A percentile compares a stretch with the other conserved stretches of the same genome.
Evolutionary conservation across 1,284 basidiomycete species (phyloP).

Genomic region (Heimioporus retisporus): DNA sequence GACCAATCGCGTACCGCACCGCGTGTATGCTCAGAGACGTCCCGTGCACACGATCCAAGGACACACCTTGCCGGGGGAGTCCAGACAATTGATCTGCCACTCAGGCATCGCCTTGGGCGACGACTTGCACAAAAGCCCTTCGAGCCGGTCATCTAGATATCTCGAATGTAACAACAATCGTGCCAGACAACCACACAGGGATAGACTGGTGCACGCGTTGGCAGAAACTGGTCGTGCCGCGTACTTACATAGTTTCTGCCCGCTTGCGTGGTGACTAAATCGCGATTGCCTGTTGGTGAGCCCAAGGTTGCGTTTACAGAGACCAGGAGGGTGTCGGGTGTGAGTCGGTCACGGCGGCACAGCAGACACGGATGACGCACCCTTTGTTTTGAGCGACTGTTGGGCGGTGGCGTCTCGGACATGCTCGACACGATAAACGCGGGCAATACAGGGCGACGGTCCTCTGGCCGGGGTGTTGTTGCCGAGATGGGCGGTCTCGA

Average conservation of each 20-base stretch:
- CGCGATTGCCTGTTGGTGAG: conserved; percentile 30
- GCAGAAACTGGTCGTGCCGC: conserved; percentile 18
- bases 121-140: conserved; percentile 74
- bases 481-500: conserved; percentile 49
- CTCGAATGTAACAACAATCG: conserved; percentile 73
- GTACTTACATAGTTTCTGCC: conserved; percentile 40
- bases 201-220: conserved; percentile 49
- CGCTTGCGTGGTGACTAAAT: conserved; percentile 9
- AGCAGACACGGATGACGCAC: conserved; percentile 39
- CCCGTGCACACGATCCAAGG: too few relatives aligned
- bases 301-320: conserved; percentile 21
- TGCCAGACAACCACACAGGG: conserved; percentile 78
- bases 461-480: conserved; percentile 47
- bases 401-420: conserved; percentile 74
- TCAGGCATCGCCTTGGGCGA: conserved; percentile 65
- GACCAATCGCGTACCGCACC: too few relatives aligned
- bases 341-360: conserved; percentile 32
- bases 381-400: conserved; percentile 61
- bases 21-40: too few relatives aligned
- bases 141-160: conserved; percentile 89
- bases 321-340: conserved; percentile 40
- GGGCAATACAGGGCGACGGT: conserved; percentile 69
- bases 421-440: conserved; percentile 75
- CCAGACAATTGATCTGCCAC: conserved; percentile 95
- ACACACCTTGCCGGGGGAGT: conserved; percentile 92